These are phyloP conservation scores for Rhodotorula babjevae DNA, from an alignment of 768 basidiomycete genomes.

Conservation along the genomic window DNA sequence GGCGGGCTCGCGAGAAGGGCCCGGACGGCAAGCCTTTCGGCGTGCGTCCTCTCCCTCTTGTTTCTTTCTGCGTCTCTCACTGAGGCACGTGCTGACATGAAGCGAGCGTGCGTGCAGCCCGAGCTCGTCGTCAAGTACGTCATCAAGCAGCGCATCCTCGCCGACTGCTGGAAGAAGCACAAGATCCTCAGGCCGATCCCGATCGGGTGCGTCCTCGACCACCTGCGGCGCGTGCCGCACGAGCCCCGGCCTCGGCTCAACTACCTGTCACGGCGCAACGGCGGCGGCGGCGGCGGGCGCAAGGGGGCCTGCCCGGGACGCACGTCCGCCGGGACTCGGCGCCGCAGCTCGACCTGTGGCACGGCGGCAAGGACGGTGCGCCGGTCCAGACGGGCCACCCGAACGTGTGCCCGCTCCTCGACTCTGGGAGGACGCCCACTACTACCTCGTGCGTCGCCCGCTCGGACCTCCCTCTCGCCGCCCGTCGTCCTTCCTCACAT, in stretches of 20 bases:
- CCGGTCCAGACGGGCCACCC: constrained; percentile 75
- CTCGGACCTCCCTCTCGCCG: constrained; percentile 49
- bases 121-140: constrained; percentile 94
- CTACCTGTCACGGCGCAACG: constrained; percentile 46
- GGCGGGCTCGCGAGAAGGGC: constrained; percentile 73
- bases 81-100: constrained; percentile 23
- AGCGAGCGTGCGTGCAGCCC: constrained; percentile 54
- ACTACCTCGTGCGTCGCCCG: constrained; percentile 73
- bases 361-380: constrained; percentile 54
- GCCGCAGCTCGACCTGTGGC: constrained; percentile 26
- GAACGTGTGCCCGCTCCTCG: constrained; percentile 86
- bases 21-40: constrained; percentile 68
- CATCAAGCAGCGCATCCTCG: constrained; percentile 95
- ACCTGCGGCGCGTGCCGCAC: constrained; percentile 36
- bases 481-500: too few species aligned
- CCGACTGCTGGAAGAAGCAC: constrained; percentile 99
- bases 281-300: not conserved
- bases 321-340: constrained; percentile 28
- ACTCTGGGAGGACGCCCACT: constrained; percentile 94
- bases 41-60: constrained; percentile 53
- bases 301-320: constrained; percentile 51
- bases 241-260: constrained; percentile 60
- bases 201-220: constrained; percentile 69
- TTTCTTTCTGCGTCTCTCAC: not conserved
- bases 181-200: constrained; percentile 91